These are phyloP conservation scores for Erysimum cheiri DNA, from an alignment of 441 rosid species.

Conservation along the genomic window DNA sequence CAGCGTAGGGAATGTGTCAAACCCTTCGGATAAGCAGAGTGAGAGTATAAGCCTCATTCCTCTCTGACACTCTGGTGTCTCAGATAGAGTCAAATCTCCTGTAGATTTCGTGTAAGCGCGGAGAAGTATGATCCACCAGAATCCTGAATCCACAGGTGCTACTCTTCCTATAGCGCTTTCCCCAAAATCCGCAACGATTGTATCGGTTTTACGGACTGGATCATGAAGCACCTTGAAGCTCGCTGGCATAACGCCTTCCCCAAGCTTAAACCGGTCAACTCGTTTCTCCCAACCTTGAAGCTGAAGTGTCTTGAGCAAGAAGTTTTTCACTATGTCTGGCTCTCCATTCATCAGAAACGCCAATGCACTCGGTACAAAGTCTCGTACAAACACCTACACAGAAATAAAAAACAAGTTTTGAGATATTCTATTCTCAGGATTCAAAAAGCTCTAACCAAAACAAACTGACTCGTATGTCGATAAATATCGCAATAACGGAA, in stretches of 20 bases:
- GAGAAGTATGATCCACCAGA: constrained; percentile 98
- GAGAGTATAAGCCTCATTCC: constrained; percentile 86
- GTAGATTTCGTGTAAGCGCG: constrained; percentile 98
- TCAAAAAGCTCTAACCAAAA: not conserved
- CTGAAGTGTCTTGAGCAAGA: constrained; percentile 80
- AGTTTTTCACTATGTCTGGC: constrained; percentile 90
- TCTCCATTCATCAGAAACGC: constrained; percentile 98
- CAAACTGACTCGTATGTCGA: no score
- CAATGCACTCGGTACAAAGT: constrained; percentile 91
- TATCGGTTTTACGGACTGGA: constrained; percentile 70
- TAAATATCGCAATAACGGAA: no score
- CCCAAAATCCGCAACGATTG: constrained; percentile 84
- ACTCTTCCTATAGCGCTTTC: constrained; percentile 98
- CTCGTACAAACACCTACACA: constrained; percentile 82
- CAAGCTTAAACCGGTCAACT: constrained; percentile 86
- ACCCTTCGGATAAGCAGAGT: constrained; percentile 87
- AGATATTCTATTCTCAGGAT: not conserved
- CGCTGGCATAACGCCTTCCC: constrained; percentile 97
- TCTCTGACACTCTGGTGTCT: constrained; percentile 84
- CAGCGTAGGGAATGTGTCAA: constrained; percentile 90
- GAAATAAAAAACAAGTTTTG: not conserved
- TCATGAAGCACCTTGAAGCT: constrained; percentile 95
- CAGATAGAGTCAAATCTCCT: constrained; percentile 76
- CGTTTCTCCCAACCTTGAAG: constrained; percentile 97
- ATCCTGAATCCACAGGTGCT: constrained; percentile 96